phyloP scores from a whole-genome alignment of 2,329 filamentous ascomycete genomes.

The Pseudocercospora pini-densiflorae region DNA sequence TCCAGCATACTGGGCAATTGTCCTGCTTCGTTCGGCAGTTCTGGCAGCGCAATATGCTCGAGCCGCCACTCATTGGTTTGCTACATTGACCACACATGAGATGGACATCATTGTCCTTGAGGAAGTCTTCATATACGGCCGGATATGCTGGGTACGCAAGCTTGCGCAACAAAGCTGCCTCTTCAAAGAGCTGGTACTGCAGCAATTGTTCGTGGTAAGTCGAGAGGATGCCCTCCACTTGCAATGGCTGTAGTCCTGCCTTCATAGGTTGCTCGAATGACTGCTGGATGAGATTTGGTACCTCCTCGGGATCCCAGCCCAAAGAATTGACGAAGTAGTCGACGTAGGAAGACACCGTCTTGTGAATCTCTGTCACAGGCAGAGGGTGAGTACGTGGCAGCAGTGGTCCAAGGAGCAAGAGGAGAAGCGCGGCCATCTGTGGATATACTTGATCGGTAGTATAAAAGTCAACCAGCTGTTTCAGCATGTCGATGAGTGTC shows the following conservation, averaged over 20 bases:
- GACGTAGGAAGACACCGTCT: slow-evolving; percentile 46
- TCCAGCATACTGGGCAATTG: slow-evolving; percentile 51
- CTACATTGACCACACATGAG: slow-evolving; percentile 62
- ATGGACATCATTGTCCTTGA: slow-evolving; percentile 59
- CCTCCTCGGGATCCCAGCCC: slow-evolving; percentile 35
- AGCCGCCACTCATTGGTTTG: slow-evolving; percentile 52
- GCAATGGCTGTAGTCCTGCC: slow-evolving; percentile 53
- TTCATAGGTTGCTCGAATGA: slow-evolving; percentile 47
- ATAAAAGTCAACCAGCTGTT: slow-evolving; percentile 48
- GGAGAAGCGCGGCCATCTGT: slow-evolving; percentile 53
- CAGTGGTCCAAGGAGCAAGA: slow-evolving; percentile 53
- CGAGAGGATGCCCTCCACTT: slow-evolving; percentile 60
- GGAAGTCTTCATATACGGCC: slow-evolving; percentile 60
- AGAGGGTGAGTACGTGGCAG: slow-evolving; percentile 48
- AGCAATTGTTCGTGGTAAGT: slow-evolving; percentile 62
- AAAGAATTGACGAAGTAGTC: slow-evolving; percentile 45
- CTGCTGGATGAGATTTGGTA: slow-evolving; percentile 45
- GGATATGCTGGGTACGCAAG: slow-evolving; percentile 60
- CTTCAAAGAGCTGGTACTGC: slow-evolving; percentile 52
- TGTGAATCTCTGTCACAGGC: slow-evolving; percentile 37
- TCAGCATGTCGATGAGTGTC: slow-evolving; percentile 48
- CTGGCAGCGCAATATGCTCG: slow-evolving; percentile 57
- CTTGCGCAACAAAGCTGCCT: slow-evolving; percentile 61
- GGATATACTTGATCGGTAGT: slow-evolving; percentile 48
- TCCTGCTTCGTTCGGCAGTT: slow-evolving; percentile 52